Percentiles rank a stretch among this genome's conserved stretches.
Conservation (phyloP, 2,329 filamentous ascomycete genomes). For the Verticillium isaacii region DNA sequence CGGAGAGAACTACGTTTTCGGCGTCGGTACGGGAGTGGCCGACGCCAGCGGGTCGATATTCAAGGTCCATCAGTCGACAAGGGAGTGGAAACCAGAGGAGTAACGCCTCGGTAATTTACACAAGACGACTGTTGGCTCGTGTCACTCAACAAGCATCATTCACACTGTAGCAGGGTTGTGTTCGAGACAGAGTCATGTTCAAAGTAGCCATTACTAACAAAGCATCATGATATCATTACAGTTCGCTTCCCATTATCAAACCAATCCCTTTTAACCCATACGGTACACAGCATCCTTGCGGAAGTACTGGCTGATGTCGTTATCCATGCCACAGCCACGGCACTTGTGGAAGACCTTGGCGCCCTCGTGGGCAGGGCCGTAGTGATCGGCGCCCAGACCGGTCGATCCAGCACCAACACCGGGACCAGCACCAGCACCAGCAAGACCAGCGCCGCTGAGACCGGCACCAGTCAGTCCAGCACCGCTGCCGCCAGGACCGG, state of each 20-base stretch:
- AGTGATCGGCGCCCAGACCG: constrained; percentile 10
- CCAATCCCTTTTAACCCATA: neutral
- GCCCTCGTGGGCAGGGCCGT: constrained; percentile 12
- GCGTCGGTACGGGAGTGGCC: neutral
- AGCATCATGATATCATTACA: neutral
- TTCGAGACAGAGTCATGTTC: neutral
- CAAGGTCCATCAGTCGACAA: neutral
- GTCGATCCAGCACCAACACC: constrained; percentile 4
- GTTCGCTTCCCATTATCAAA: neutral
- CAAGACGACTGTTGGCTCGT: no score
- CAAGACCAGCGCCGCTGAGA: constrained; percentile 2
- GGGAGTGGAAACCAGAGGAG: neutral
- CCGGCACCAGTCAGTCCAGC: neutral
- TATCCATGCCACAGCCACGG: constrained; percentile 10
- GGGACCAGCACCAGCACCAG: constrained; percentile 6
- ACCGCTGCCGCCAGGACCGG: constrained; percentile 2
- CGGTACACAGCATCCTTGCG: constrained; percentile 13
- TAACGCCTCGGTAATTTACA: no score
- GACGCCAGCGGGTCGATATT: neutral
- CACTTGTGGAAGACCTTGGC: constrained; percentile 14
- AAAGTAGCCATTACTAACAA: neutral
- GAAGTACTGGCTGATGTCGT: constrained; percentile 15
- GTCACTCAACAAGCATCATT: no score
- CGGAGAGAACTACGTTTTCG: neutral
- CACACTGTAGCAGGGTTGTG: no score